phyloP scores from a whole-genome alignment of 2,329 filamentous ascomycete species.

The Sclerotinia subarctica region DNA sequence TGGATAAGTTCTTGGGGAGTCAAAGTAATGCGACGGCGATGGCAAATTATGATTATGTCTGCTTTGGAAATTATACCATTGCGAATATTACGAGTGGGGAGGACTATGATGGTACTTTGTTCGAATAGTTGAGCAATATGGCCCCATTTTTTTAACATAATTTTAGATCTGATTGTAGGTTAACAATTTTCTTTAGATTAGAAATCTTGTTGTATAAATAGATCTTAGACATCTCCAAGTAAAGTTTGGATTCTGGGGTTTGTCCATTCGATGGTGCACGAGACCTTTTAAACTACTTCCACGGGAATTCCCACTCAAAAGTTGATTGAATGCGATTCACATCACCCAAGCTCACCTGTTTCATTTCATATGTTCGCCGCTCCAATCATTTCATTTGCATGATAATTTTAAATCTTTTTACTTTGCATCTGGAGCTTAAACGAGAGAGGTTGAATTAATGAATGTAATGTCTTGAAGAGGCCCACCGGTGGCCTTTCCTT shows the following conservation, averaged over 20 bases:
- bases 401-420: not conserved
- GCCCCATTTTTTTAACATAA: not conserved
- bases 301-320: too few relatives aligned
- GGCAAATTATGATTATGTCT: slow-evolving; percentile 23
- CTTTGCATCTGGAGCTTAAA: not conserved
- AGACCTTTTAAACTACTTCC: too few relatives aligned
- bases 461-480: not conserved
- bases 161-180: not conserved
- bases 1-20: slow-evolving; percentile 41
- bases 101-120: slow-evolving; percentile 20
- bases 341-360: not conserved
- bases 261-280: not conserved
- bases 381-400: not conserved
- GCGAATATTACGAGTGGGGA: slow-evolving; percentile 16
- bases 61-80: slow-evolving; percentile 16
- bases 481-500: too few relatives aligned
- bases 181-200: not conserved
- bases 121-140: not conserved
- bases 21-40: slow-evolving; percentile 20
- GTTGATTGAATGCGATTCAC: too few relatives aligned
- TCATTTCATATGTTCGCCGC: not conserved
- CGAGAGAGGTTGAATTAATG: not conserved
- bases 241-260: not conserved
- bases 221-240: not conserved
- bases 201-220: not conserved